A percentile compares a stretch with the other conserved stretches of the same genome.
Conservation (phyloP, 2,329 filamentous ascomycete species). For the Neofusicoccum umdonicola region DNA sequence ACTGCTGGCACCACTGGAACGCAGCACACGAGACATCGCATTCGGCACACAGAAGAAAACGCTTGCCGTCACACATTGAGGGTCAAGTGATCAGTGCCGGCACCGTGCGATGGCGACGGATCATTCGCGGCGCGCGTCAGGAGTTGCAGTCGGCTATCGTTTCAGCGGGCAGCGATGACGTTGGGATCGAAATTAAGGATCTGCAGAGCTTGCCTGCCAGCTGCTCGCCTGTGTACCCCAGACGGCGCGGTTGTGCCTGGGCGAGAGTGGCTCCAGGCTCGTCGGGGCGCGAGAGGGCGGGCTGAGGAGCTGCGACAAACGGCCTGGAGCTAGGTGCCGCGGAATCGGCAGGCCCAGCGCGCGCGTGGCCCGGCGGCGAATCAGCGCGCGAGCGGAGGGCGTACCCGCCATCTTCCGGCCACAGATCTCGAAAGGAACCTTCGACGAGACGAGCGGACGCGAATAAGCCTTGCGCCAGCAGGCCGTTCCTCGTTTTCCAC, state of each 20-base stretch:
- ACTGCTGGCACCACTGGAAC: slow-evolving; percentile 11
- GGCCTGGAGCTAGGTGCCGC: slow-evolving; percentile 12
- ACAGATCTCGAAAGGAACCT: slow-evolving; percentile 16
- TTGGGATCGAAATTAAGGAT: slow-evolving; percentile 12
- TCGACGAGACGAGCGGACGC: slow-evolving; percentile 15
- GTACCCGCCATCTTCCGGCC: slow-evolving; percentile 11
- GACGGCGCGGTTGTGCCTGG: slow-evolving; percentile 9
- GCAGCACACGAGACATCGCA: slow-evolving; percentile 16
- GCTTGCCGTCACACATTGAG: slow-evolving; percentile 17
- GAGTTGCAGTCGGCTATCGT: slow-evolving; percentile 18
- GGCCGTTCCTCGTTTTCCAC: slow-evolving; percentile 16
- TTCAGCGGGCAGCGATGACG: slow-evolving; percentile 16
- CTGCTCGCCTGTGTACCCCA: slow-evolving; percentile 8
- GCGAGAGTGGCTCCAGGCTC: not conserved
- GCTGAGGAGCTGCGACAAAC: slow-evolving; percentile 11
- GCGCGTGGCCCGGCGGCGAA: not conserved
- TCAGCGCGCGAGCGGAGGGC: not conserved
- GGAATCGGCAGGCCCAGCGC: slow-evolving; percentile 8
- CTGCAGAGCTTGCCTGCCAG: slow-evolving; percentile 12
- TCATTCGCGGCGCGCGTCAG: slow-evolving; percentile 15
- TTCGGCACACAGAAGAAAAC: slow-evolving; percentile 17
- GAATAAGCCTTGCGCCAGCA: slow-evolving; percentile 12
- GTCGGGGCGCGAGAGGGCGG: not conserved
- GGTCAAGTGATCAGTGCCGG: slow-evolving; percentile 13
- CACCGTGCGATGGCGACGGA: slow-evolving; percentile 17